Base-by-base conservation (phyloP, 176 grass and related monocot species). In the maize (Zea mays) region DNA sequence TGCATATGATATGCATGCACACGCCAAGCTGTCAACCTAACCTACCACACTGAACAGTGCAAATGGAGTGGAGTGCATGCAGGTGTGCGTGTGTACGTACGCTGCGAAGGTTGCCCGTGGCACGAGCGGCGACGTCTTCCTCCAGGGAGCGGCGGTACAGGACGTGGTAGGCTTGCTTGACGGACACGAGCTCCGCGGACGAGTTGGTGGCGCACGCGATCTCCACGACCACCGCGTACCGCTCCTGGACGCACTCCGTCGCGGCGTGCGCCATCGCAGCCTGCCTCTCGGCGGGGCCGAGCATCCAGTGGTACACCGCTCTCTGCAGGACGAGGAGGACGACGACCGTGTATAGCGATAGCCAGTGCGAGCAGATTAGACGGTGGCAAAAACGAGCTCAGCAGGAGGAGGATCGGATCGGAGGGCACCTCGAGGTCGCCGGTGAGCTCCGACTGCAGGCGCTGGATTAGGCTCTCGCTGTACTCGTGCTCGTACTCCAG, bases 141-240 rank as follows among this genome's bases (percentile, higher is more conserved):
- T 97, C 93, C 46, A 97, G 77, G 10, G 91, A 97, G 85, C 79
- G 71, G 47, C 77, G 75, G 82, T 78, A 94, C 14, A 83, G 82
- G 63, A 9, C 82, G n/a, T 94, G 94, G 52, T 97, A 97, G 20
- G 87, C 82, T 66, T 67, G 68, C 80, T 97, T 97, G 38, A 97
- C 89, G 4, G 74, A 13, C 1, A 94, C 33, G 49, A 97, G 89
- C 75, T 92, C 91, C 0, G 52, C 20, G 0, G 91, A 8, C 2
- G 91, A 92, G 79, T 94, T 97, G 16, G 82, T 97, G 16, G 82
- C 64, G 51, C 82, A 92, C 0, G 87, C 91, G 36, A 94, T 70
- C 77, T 97, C 94, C 14, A 93, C 71, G 68, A 97, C 79, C 37
- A 92, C 86, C 0, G 66, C 58, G 69, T 84, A 92, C 37, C 90